Evolutionary conservation across 257 asterid species (phyloP), one percentile per base, ranked within the genome.

Genomic region (Anisodus acutangulus): DNA sequence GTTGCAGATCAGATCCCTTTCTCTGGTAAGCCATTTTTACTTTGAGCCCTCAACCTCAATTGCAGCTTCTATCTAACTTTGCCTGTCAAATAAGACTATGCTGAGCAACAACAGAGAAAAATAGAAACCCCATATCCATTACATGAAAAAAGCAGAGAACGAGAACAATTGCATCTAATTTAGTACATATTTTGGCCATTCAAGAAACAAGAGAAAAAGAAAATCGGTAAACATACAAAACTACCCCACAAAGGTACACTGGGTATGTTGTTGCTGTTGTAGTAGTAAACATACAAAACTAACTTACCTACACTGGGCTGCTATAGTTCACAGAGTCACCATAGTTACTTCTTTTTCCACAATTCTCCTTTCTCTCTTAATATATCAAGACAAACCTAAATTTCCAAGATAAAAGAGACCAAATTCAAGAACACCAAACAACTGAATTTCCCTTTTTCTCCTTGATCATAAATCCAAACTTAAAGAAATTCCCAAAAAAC

Each of bases 21-120:
- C 98, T 91, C 88, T 96, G 98, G 90, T 93, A 94, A 39, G 99
- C 98, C 99, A 96, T 96, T 86, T 88, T 89, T 59, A 57, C 88
- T 86, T 82, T 69, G 83, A 83, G 86, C 88, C 87, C 79, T 84
- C 80, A 81, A 78, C 58, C 70, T 37, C 63, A 83, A 74, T 70
- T 57, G 41, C 83, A 60, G 72, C 71, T 82, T 85, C 64, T 83
- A 31, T 82, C 83, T 66, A 87, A 60, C 84, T 79, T 66, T 55
- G 41, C 89, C 93, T 88, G 88, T 63, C 85, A 82, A 51, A 22
- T 47, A 6, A 74, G 80, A 74, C 81, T 49, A 22, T 49, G 22
- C 62, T 49, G 45, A 74, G 62, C 22, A 49, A 22, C 81, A 74
- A 74, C 43, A 31, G 1, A 31, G 35, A 31, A 47, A 31, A 41